Conservation (phyloP, 2,329 filamentous ascomycete species). For the Beauveria caledonica region DNA sequence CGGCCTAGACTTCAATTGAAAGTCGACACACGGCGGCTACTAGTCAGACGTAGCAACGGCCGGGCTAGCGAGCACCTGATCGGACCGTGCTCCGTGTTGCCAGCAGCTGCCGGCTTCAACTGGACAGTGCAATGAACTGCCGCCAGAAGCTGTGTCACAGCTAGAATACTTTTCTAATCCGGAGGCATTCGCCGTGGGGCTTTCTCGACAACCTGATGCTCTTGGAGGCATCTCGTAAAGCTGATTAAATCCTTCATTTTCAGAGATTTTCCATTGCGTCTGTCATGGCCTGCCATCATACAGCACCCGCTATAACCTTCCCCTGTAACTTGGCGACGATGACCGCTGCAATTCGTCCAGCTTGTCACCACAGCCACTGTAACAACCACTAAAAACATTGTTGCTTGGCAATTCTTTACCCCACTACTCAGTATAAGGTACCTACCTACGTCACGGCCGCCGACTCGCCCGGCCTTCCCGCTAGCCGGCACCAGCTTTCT, state of each 20-base stretch:
- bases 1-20: neutral
- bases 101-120: neutral
- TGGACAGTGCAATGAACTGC: no score
- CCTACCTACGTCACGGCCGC: neutral
- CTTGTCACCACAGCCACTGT: neutral
- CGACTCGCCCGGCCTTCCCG: neutral
- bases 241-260: no score
- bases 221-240: no score
- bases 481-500: neutral
- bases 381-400: neutral
- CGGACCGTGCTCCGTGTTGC: constrained; percentile 6
- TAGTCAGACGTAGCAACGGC: neutral
- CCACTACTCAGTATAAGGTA: neutral
- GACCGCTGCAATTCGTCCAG: neutral
- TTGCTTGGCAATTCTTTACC: neutral
- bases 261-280: no score
- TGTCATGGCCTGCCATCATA: no score
- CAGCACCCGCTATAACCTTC: no score
- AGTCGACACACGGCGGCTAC: neutral
- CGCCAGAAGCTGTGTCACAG: no score
- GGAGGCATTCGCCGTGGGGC: no score
- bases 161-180: no score
- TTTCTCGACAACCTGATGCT: no score
- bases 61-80: constrained; percentile 3
- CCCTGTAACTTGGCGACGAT: neutral